Evolutionary conservation across 306 rosid species (phyloP), one percentile per base, ranked within the genome.

Genomic region (Inga leiocalycina): DNA sequence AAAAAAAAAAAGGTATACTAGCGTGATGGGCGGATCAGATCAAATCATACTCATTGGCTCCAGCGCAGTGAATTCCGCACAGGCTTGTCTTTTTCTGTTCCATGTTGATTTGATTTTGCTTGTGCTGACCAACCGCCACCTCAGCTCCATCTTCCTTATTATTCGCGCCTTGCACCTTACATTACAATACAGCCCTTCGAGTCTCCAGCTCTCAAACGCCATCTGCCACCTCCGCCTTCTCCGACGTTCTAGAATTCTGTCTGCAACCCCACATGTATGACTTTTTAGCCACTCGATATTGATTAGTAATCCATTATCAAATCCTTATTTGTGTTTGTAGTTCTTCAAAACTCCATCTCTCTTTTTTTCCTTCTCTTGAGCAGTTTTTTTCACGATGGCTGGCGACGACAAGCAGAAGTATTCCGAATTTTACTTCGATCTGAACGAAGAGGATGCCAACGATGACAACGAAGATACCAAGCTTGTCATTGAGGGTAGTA

Each of bases 401-500:
- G 78, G 34, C 15, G 78, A 71, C 16, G 80, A 17, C 12, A 84
- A 72, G 74, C 87, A 44, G 39, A 77, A 12, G 46, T 86, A 86
- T 10, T 3, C 88, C 2, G 89, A 86, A 17, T 74, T 59, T 84
- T 86, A 79, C 80, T 13, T 77, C 73, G 83, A 85, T 27, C 85
- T 85, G 51, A 51, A 70, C 32, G 89, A 74, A 10, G 89, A 75
- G 0, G 83, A 88, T 27, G 74, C 17, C 74, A 39, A 69, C 56
- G 76, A 71, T 5, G 76, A 72, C 76, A 78, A 8, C 10, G 93
- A 88, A 1, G 46, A 59, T 6, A 46, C 76, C 59, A 72, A 72
- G 76, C 22, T 72, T 15, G 90, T 79, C 39, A 79, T 85, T 44
- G 93, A 91, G 79, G 80, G 34, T 73, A 57, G 62, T 41, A 85